Percentiles rank a stretch among this genome's conserved stretches.
Conservation (phyloP, 1,284 basidiomycete species). For the Phaffia rhodozyma region DNA sequence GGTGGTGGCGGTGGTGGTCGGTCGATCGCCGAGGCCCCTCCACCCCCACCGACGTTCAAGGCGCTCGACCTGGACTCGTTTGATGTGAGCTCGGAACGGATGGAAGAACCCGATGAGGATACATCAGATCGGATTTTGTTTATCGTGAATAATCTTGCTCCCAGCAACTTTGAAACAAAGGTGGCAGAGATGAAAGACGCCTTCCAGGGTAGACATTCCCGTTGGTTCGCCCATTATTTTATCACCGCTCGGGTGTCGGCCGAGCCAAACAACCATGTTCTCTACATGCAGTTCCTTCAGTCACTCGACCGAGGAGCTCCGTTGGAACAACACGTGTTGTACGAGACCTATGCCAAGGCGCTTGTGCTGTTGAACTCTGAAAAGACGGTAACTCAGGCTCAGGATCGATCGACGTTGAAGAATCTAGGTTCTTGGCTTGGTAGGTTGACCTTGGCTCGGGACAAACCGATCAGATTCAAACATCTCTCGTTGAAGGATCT, state of each 20-base stretch:
- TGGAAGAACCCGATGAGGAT: conserved; percentile 67
- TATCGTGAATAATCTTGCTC: conserved; percentile 95
- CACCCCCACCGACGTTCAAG: conserved; percentile 34
- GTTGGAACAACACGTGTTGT: conserved; percentile 66
- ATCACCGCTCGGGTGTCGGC: conserved; percentile 91
- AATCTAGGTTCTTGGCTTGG: conserved; percentile 95
- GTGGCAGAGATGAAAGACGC: conserved; percentile 66
- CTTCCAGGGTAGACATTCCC: conserved; percentile 67
- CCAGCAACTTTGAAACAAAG: conserved; percentile 83
- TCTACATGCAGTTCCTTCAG: conserved; percentile 89
- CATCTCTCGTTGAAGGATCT: conserved; percentile 95
- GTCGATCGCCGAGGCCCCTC: conserved; percentile 28
- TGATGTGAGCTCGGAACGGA: conserved; percentile 33
- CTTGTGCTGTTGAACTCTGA: conserved; percentile 80
- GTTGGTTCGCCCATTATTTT: conserved; percentile 97
- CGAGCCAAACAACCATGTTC: conserved; percentile 92
- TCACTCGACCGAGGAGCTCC: conserved; percentile 42
- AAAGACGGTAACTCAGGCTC: conserved; percentile 67
- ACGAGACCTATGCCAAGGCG: conserved; percentile 87
- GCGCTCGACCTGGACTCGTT: conserved; percentile 35
- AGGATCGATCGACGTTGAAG: conserved; percentile 80
- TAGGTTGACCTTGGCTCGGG: conserved; percentile 77
- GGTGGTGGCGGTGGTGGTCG: conserved; percentile 33
- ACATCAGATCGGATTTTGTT: conserved; percentile 90
- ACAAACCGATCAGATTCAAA: conserved; percentile 84